Evolutionary conservation across 2,329 filamentous ascomycete species (phyloP).

Genomic region (Diplodia intermedia): DNA sequence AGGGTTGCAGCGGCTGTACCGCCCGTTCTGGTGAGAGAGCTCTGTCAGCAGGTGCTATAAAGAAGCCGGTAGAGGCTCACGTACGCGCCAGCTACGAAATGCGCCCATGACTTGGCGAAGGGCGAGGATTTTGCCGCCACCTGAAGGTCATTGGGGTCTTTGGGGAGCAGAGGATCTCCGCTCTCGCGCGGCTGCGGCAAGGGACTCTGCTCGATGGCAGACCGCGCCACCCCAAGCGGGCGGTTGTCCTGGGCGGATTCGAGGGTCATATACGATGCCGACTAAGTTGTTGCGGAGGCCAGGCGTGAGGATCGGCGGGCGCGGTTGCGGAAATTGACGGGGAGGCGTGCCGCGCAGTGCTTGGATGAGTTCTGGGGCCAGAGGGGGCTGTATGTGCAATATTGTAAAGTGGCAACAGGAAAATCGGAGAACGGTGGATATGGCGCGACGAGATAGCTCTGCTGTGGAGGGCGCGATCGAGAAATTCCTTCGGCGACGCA

Average conservation of each 20-base stretch:
- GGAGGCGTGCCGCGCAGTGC: background rate
- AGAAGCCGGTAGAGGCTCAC: conserved; percentile 34
- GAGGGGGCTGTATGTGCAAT: background rate
- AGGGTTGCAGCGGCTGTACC: conserved; percentile 91
- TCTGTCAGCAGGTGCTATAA: conserved; percentile 28
- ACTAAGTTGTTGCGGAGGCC: background rate
- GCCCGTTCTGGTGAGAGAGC: conserved; percentile 66
- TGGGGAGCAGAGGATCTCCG: conserved; percentile 62
- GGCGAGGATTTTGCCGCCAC: conserved; percentile 52
- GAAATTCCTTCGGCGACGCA: conserved; percentile 22
- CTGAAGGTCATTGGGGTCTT: conserved; percentile 48
- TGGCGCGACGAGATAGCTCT: conserved; percentile 13
- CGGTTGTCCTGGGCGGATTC: conserved; percentile 44
- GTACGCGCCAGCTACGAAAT: conserved; percentile 90
- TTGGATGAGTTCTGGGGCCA: background rate
- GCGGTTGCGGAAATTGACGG: background rate
- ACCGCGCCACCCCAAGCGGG: conserved; percentile 40
- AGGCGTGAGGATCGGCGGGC: background rate
- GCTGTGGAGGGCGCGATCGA: conserved; percentile 7
- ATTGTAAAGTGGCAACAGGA: background rate
- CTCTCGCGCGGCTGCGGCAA: conserved; percentile 65
- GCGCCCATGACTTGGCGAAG: conserved; percentile 80
- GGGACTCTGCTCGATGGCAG: conserved; percentile 41
- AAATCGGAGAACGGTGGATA: background rate
- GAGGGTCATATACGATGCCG: conserved; percentile 44